Conservation (phyloP, 768 basidiomycete species). For the Pisolithus orientalis region DNA sequence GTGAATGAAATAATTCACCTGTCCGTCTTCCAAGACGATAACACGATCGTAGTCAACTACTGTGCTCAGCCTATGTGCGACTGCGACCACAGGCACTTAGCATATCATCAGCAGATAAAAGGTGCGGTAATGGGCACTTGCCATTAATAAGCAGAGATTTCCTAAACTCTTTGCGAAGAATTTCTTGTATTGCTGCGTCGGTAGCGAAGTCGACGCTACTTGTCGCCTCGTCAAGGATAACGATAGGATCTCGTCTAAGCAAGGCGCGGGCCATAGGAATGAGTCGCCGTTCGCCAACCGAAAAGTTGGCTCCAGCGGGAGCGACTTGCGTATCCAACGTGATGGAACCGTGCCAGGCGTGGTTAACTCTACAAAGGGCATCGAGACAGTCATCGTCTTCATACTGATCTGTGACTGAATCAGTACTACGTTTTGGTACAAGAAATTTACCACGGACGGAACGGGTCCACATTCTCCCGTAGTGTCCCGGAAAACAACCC, state of each 20-base stretch:
- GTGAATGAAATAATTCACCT: constrained; percentile 12
- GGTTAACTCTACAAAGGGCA: constrained; percentile 50
- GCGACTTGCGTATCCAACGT: constrained; percentile 79
- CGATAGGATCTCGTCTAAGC: constrained; percentile 62
- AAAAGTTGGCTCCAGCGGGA: constrained; percentile 85
- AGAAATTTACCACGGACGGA: constrained; percentile 19
- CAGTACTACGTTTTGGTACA: not conserved
- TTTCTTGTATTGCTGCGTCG: constrained; percentile 83
- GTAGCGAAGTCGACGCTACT: constrained; percentile 85
- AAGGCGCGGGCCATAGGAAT: constrained; percentile 84
- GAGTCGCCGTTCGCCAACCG: constrained; percentile 87
- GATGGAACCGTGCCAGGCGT: constrained; percentile 49
- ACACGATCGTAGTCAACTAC: constrained; percentile 79
- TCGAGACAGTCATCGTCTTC: constrained; percentile 76
- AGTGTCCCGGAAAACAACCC: constrained; percentile 77
- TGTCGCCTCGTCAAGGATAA: constrained; percentile 79
- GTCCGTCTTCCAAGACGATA: constrained; percentile 58
- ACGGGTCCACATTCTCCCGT: constrained; percentile 71
- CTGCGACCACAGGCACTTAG: constrained; percentile 4
- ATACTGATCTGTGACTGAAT: constrained; percentile 50
- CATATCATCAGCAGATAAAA: not conserved
- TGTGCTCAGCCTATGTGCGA: constrained; percentile 71
- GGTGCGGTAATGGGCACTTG: constrained; percentile 24
- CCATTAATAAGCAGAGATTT: constrained; percentile 68
- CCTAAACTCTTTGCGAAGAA: constrained; percentile 82